phyloP scores from a whole-genome alignment of 176 grass and related monocot genomes.

The Musa acuminata region DNA sequence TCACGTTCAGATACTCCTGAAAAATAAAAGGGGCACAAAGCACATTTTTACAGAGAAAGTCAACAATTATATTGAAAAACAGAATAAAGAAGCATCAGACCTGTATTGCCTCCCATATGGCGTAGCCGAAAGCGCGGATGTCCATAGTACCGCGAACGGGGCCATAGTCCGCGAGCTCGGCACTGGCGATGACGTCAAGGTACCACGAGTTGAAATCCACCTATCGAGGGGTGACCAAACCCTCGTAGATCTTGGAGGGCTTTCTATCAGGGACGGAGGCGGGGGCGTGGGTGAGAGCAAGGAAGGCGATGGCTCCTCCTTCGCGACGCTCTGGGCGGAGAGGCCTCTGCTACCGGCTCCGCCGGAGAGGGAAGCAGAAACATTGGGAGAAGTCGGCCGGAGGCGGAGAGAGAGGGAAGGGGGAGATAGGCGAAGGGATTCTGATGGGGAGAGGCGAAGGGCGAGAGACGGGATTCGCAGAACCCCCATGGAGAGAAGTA shows the following conservation, averaged over 20 bases:
- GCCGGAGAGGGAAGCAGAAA: conserved; percentile 26
- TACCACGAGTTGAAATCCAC: conserved; percentile 93
- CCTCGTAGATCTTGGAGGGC: conserved; percentile 37
- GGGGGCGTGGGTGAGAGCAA: not conserved
- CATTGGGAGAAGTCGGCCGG: conserved; percentile 2
- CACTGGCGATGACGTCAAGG: conserved; percentile 72
- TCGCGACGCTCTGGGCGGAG: conserved; percentile 23
- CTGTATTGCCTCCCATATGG: conserved; percentile 97
- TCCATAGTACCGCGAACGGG: conserved; percentile 96
- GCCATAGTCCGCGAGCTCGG: conserved; percentile 92
- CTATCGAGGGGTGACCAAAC: conserved; percentile 68
- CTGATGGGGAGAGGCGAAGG: conserved; percentile 34
- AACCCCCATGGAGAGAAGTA: conserved; percentile 40
- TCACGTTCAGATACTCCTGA: conserved; percentile 88
- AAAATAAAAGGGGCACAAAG: not conserved
- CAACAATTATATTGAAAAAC: not conserved
- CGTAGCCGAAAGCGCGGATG: conserved; percentile 90
- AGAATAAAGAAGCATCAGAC: conserved; percentile 4
- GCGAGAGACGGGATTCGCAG: conserved; percentile 58
- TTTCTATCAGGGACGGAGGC: conserved; percentile 22
- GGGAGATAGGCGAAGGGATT: conserved; percentile 10
- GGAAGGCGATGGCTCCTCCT: conserved; percentile 28
- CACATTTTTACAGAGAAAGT: not conserved
- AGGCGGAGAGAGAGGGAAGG: too few relatives aligned
- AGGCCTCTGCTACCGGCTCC: not conserved